Base-by-base conservation (phyloP, 257 asterid genomes). In the Echium plantagineum region DNA sequence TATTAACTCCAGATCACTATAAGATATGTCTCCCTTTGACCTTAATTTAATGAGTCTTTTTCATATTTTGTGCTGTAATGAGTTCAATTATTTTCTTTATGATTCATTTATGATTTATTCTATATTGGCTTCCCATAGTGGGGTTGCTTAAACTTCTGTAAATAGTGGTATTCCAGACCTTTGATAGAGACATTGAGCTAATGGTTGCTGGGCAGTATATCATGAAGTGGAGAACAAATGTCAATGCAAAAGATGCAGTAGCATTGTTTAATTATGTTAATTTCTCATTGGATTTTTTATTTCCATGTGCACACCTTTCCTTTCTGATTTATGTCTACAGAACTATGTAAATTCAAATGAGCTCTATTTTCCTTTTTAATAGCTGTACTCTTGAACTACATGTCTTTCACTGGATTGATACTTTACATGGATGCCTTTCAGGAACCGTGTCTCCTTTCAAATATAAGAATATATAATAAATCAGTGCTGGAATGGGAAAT, bases 401-500 rank as follows among this genome's bases (percentile, higher is more conserved):
- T 18, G 24, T 60, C 52, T 18, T 54, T 16, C 32, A 21, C 52
- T 48, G 63, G 51, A 21, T n/a, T 64, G 7, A 62, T 58, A 66
- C 31, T 59, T 75, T 60, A 61, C 58, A 62, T 61, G 46, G 60
- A 3, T 58, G 65, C 51, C 15, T 66, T 77, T 42, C 77, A 93
- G 98, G 98, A 84, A 67, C 97, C 98, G 1, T 85, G 96, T 62
- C 73, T 93, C 63, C 94, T 93, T 71, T 89, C 97, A 18, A 94
- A 89, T 82, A 64, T 84, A 66, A 74, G 97, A 78, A 80, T 93
- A 65, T 84, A 85, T 73, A 93, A 93, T 69, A 93, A 93, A 63
- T 93, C 98, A 17, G 97, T 93, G 74, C 72, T 93, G 85, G 98
- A 93, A 71, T 93, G 98, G 98, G 98, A 93, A 75, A 82, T 93